phyloP scores from a whole-genome alignment of 352 stramenopile species.

The Pythium brachiatum region DNA sequence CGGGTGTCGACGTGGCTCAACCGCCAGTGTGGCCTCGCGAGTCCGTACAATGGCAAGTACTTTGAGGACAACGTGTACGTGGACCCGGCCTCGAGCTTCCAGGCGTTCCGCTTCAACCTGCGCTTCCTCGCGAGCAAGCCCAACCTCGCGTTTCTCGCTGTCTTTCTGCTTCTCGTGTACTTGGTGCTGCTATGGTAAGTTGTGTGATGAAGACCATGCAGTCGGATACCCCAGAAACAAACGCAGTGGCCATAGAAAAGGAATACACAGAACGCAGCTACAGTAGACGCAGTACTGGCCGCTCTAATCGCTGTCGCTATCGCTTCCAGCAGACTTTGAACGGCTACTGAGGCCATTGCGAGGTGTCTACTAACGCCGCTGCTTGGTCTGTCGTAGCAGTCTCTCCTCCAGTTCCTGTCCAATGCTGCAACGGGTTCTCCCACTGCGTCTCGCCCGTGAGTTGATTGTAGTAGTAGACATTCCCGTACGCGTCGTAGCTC shows the following conservation, averaged over 20 bases:
- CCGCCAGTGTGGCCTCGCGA: slow-evolving; percentile 54
- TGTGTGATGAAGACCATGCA: not conserved
- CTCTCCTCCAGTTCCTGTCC: not conserved
- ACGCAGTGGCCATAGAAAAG: not conserved
- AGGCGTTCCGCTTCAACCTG: slow-evolving; percentile 79
- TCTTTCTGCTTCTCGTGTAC: slow-evolving; percentile 63
- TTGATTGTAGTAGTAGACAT: slow-evolving; percentile 67
- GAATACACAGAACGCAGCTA: not conserved
- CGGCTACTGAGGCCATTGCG: slow-evolving; percentile 4
- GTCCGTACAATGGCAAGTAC: slow-evolving; percentile 62
- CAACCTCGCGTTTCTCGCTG: slow-evolving; percentile 70
- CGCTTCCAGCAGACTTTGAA: slow-evolving; percentile 13
- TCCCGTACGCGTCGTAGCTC: slow-evolving; percentile 44
- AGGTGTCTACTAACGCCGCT: slow-evolving; percentile 23
- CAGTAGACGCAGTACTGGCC: not conserved
- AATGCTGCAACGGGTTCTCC: slow-evolving; percentile 28
- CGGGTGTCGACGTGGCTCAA: slow-evolving; percentile 82
- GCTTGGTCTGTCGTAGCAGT: slow-evolving; percentile 17
- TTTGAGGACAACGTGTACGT: slow-evolving; percentile 77
- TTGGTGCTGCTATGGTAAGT: slow-evolving; percentile 60
- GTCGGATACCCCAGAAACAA: not conserved
- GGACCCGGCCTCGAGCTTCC: slow-evolving; percentile 33
- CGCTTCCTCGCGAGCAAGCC: slow-evolving; percentile 84
- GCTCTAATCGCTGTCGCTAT: slow-evolving; percentile 32
- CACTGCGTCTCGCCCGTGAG: slow-evolving; percentile 52